Evolutionary conservation across 2,329 filamentous ascomycete species (phyloP).

Genomic region (Aspergillus sergii): DNA sequence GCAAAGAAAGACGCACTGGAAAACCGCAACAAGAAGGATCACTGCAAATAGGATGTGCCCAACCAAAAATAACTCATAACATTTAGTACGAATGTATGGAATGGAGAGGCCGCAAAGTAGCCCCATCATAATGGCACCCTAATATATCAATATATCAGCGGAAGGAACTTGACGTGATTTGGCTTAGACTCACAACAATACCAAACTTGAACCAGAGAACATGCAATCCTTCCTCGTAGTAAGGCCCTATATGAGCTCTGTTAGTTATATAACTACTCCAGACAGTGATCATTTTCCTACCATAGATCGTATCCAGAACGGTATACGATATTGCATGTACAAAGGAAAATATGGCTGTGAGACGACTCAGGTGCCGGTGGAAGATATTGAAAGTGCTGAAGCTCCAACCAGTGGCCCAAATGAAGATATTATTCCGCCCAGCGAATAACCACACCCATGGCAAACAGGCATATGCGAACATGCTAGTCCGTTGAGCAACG

Average conservation of each 20-base stretch:
- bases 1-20: too few relatives aligned
- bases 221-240: neutral
- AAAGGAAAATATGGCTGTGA: slow-evolving; percentile 61
- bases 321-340: slow-evolving; percentile 60
- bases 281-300: slow-evolving; percentile 1
- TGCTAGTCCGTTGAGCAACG: slow-evolving; percentile 62
- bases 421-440: slow-evolving; percentile 64
- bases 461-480: slow-evolving; percentile 64
- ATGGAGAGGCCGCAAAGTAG: too few relatives aligned
- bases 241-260: neutral
- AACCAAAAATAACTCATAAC: too few relatives aligned
- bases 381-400: slow-evolving; percentile 66
- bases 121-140: too few relatives aligned
- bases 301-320: slow-evolving; percentile 24
- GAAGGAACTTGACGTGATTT: too few relatives aligned
- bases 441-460: slow-evolving; percentile 65
- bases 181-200: too few relatives aligned
- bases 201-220: slow-evolving; percentile 16
- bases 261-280: neutral
- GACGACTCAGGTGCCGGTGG: slow-evolving; percentile 64
- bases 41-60: too few relatives aligned
- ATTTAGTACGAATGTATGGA: too few relatives aligned
- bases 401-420: slow-evolving; percentile 67
- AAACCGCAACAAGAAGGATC: too few relatives aligned
- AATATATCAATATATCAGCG: too few relatives aligned